Evolutionary conservation across 306 rosid species (phyloP), one percentile per base, ranked within the genome.

Genomic region (Rubus parviflorus): DNA sequence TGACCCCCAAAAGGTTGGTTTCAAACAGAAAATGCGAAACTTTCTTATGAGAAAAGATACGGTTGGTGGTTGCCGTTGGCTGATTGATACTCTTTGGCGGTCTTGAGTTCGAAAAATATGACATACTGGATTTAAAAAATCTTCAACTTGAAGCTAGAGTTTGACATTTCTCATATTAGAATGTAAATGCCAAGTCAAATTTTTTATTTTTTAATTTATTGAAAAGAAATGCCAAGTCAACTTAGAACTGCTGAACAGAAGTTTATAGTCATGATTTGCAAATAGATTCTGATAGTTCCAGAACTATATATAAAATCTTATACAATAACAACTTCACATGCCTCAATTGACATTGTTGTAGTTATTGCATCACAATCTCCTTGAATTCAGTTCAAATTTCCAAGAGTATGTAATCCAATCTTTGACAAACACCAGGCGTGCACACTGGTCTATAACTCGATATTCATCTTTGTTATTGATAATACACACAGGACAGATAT

Each of bases 191-290:
- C 67, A 30, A 30, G 43, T 61, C 66, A 61, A 61, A 17, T 63
- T 37, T 63, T 30, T 13, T 37, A 23, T 63, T 3, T 7, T 38
- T 37, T 6, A 45, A 0, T 25, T 25, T 25, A 25, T 25, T 25
- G 68, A 30, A 35, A 63, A 6, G 45, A 35, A 35, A 35, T 63
- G 45, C 45, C 42, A 62, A 62, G 77, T 74, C 77, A 58, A 74
- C 25, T 43, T 43, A 60, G 56, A 60, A 45, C 57, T 43, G 77
- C 77, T 74, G 68, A 74, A 58, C 19, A 35, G 77, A 58, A 23
- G 77, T 43, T 74, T 58, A 56, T 16, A 58, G 6, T 25, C 45
- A 60, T 58, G 53, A 74, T 45, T 58, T 60, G 68, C 61, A 4
- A 13, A 41, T 0, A 8, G 53, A 6, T 23, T 30, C 66, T 1